Evolutionary conservation across 208 protist species (phyloP).

Genomic region (Naegleria gruberi): DNA sequence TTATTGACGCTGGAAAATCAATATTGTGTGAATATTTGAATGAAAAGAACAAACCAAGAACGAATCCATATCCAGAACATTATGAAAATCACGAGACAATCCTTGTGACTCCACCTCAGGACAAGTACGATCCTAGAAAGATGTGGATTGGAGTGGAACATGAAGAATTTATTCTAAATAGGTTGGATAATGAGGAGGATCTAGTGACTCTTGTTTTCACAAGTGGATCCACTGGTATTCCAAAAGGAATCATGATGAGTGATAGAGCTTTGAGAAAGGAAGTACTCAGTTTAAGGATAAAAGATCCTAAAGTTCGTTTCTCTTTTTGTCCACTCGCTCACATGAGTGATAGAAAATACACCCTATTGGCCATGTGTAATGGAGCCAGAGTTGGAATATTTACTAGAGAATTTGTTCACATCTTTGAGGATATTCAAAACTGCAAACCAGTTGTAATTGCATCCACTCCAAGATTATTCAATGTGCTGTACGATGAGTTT

Average conservation of each 20-base stretch:
- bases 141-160: not conserved
- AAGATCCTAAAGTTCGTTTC: not conserved
- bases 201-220: not conserved
- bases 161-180: not conserved
- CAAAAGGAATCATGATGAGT: not conserved
- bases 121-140: not conserved
- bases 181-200: not conserved
- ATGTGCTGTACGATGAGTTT: not conserved
- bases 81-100: not conserved
- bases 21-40: not conserved
- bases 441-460: not conserved
- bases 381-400: not conserved
- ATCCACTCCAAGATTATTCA: not conserved
- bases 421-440: slow-evolving; percentile 6
- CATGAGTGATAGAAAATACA: not conserved
- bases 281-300: not conserved
- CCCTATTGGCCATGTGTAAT: not conserved
- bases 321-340: slow-evolving; percentile 11
- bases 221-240: not conserved
- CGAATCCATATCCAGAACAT: not conserved
- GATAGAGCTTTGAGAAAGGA: not conserved
- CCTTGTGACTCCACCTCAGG: no score
- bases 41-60: not conserved
- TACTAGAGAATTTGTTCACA: not conserved
- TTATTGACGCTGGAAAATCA: not conserved